These are phyloP conservation scores for Carex parvula DNA, from an alignment of 176 grass and related monocot species.

Conservation along the genomic window DNA sequence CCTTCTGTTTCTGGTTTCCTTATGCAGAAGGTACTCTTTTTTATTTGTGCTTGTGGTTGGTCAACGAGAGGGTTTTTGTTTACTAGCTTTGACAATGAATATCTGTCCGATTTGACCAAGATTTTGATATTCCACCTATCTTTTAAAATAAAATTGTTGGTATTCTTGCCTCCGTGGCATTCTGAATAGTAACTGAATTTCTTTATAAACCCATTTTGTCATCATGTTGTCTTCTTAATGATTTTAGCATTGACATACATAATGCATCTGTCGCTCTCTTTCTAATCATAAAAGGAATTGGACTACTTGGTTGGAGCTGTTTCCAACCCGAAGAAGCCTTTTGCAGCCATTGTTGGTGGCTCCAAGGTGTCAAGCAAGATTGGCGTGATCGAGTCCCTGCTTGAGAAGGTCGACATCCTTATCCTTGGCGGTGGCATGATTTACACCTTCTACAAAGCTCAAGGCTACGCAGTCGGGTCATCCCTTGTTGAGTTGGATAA, in stretches of 20 bases:
- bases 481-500: slow-evolving; percentile 98
- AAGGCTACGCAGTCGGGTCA: slow-evolving; percentile 76
- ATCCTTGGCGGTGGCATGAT: slow-evolving; percentile 97
- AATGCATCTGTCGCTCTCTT: background rate
- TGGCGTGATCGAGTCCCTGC: slow-evolving; percentile 79
- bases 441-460: slow-evolving; percentile 92
- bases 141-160: background rate
- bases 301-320: slow-evolving; percentile 97
- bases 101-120: background rate
- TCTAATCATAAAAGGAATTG: slow-evolving; percentile 52
- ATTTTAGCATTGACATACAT: background rate
- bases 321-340: slow-evolving; percentile 81
- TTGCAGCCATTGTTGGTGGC: slow-evolving; percentile 94
- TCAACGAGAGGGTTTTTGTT: background rate
- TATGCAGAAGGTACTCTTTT: slow-evolving; percentile 81
- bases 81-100: too few relatives aligned
- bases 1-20: slow-evolving; percentile 97
- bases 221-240: background rate
- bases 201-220: background rate
- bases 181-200: too few relatives aligned
- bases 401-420: slow-evolving; percentile 84
- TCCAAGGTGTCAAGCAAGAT: slow-evolving; percentile 98
- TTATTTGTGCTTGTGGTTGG: background rate
- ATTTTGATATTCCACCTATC: background rate
- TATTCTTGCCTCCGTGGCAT: background rate